Conservation (phyloP, 228 moss, liverwort and hornwort species). For the Sphagnum fallax region DNA sequence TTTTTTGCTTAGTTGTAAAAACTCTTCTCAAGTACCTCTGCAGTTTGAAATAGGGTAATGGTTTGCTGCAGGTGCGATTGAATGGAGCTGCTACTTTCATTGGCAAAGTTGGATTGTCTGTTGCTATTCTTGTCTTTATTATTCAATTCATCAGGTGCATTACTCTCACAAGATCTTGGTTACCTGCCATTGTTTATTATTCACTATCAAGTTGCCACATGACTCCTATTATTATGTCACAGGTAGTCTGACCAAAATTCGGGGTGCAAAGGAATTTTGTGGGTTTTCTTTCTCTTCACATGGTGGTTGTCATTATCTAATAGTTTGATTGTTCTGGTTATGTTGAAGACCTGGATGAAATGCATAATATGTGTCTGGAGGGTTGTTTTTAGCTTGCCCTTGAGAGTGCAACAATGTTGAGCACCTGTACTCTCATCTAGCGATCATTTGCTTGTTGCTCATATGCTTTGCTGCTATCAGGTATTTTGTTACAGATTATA, state of each 20-base stretch:
- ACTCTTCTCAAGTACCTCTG: too few relatives aligned
- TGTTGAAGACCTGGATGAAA: too few relatives aligned
- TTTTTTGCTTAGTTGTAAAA: too few relatives aligned
- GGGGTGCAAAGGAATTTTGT: too few relatives aligned
- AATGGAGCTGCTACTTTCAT: conserved; percentile 57
- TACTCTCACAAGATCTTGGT: background rate
- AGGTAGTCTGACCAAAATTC: background rate
- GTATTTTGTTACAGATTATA: too few relatives aligned
- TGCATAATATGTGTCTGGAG: too few relatives aligned
- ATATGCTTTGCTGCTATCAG: too few relatives aligned
- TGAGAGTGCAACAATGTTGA: background rate
- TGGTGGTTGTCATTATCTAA: too few relatives aligned
- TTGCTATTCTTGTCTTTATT: conserved; percentile 41
- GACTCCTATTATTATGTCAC: background rate
- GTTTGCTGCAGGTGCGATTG: conserved; percentile 30
- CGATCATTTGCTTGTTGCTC: too few relatives aligned
- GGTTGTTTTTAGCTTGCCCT: background rate
- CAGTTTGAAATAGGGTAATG: too few relatives aligned
- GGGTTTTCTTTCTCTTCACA: too few relatives aligned
- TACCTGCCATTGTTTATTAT: background rate
- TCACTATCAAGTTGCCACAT: background rate
- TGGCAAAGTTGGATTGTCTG: conserved; percentile 40
- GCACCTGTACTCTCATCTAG: background rate
- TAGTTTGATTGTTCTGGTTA: too few relatives aligned
- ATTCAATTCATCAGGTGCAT: conserved; percentile 34